These are phyloP conservation scores for Rhodotorula sp. DNA, from an alignment of 1,284 basidiomycete species.

Conservation along the genomic window DNA sequence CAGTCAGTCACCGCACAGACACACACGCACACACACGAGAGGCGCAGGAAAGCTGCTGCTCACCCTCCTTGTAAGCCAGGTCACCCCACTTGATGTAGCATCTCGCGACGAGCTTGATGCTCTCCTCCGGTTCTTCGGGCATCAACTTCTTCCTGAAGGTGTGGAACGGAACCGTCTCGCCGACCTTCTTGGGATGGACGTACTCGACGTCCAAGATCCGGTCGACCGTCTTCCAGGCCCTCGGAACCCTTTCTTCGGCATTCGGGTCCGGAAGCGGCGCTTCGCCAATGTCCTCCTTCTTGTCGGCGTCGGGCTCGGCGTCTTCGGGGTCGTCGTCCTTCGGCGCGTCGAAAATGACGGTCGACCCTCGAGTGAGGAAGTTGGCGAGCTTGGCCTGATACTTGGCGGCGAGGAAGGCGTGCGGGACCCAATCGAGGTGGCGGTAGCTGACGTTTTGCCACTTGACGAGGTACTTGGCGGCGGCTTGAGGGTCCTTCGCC, in stretches of 20 bases:
- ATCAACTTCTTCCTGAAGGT: not conserved
- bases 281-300: conserved; percentile 21
- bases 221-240: conserved; percentile 41
- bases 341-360: conserved; percentile 51
- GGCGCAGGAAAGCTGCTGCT: not conserved
- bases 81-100: conserved; percentile 44
- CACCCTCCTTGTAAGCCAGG: conserved; percentile 37
- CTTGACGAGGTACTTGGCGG: conserved; percentile 46
- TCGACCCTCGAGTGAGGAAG: conserved; percentile 69
- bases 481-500: conserved; percentile 68
- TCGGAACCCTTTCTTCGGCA: conserved; percentile 36
- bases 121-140: conserved; percentile 37
- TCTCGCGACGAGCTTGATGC: conserved; percentile 27
- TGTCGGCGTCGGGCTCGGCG: conserved; percentile 15
- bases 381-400: conserved; percentile 64
- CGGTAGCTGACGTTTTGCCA: conserved; percentile 31
- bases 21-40: too few species aligned
- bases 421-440: conserved; percentile 72
- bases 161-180: not conserved
- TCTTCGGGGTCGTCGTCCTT: conserved; percentile 35
- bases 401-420: conserved; percentile 76
- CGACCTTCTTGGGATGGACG: conserved; percentile 8
- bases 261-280: conserved; percentile 38
- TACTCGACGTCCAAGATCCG: conserved; percentile 40
- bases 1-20: not conserved